A percentile compares a stretch with the other conserved stretches of the same genome.
phyloP scores from a whole-genome alignment of 495 filamentous ascomycete genomes.

The Penicillium manginii region DNA sequence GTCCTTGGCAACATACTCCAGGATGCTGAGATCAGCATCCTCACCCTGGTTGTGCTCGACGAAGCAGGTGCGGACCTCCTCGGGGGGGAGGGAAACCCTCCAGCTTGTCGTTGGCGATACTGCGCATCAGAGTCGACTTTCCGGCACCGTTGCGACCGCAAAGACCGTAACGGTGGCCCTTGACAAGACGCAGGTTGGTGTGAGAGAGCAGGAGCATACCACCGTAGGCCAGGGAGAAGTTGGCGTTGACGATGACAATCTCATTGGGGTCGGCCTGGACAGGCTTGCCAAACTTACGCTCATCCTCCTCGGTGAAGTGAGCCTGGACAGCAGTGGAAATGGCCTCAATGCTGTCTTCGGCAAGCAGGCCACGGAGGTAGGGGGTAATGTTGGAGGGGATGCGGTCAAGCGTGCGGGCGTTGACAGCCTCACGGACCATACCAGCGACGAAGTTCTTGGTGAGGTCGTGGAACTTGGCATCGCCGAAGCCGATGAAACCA shows the following conservation, averaged over 20 bases:
- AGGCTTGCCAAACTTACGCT: slow-evolving; percentile 83
- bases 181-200: slow-evolving; percentile 90
- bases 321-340: slow-evolving; percentile 68
- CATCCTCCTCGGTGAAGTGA: slow-evolving; percentile 78
- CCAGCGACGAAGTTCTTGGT: slow-evolving; percentile 75
- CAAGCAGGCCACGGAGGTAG: slow-evolving; percentile 75
- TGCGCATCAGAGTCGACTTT: slow-evolving; percentile 97
- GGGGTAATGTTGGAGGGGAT: slow-evolving; percentile 67
- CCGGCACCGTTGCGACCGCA: slow-evolving; percentile 96
- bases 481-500: slow-evolving; percentile 61
- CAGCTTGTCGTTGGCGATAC: slow-evolving; percentile 92
- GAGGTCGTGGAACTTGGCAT: slow-evolving; percentile 64
- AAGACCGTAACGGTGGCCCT: slow-evolving; percentile 96
- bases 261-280: slow-evolving; percentile 83
- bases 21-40: slow-evolving; percentile 91
- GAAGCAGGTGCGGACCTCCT: slow-evolving; percentile 92
- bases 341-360: slow-evolving; percentile 55
- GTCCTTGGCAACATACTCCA: slow-evolving; percentile 87
- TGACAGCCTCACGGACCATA: slow-evolving; percentile 90
- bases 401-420: slow-evolving; percentile 76
- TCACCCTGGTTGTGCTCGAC: slow-evolving; percentile 99
- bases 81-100: slow-evolving; percentile 92
- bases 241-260: slow-evolving; percentile 94
- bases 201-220: slow-evolving; percentile 97
- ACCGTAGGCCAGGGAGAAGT: slow-evolving; percentile 97